Conservation (phyloP, 306 rosid species). For the Echinosophora koreensis region DNA sequence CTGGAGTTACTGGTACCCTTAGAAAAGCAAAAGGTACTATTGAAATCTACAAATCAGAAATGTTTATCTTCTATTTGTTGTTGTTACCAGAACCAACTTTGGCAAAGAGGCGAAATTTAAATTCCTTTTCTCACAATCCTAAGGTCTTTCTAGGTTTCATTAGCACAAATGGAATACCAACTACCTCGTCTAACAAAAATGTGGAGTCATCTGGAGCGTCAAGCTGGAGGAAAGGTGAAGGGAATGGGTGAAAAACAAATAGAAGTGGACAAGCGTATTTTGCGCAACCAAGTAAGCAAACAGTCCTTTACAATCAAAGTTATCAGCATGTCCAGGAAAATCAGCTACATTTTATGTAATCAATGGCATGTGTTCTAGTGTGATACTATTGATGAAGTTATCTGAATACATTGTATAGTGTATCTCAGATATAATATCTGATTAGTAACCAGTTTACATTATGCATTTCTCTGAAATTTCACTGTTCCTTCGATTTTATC, state of each 20-base stretch:
- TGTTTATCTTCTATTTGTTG: conserved; percentile 37
- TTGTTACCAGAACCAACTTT: conserved; percentile 33
- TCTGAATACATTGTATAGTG: not conserved
- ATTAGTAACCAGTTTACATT: conserved; percentile 33
- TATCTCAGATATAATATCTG: not conserved
- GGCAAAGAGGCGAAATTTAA: conserved; percentile 36
- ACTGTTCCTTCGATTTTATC: conserved; percentile 12
- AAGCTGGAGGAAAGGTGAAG: conserved; percentile 97
- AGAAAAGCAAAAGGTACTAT: not conserved
- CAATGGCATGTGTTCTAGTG: conserved; percentile 9
- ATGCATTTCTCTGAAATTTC: conserved; percentile 11
- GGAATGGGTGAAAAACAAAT: conserved; percentile 99
- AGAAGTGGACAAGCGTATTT: conserved; percentile 97
- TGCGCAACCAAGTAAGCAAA: conserved; percentile 85
- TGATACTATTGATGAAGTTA: conserved; percentile 9
- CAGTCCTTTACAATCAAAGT: conserved; percentile 25
- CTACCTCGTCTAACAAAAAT: conserved; percentile 93
- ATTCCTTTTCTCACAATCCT: conserved; percentile 38
- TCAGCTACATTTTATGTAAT: conserved; percentile 26
- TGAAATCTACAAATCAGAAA: conserved; percentile 2
- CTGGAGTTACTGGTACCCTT: conserved; percentile 29
- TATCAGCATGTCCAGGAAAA: conserved; percentile 11
- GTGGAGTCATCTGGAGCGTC: conserved; percentile 99
- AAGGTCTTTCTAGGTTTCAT: conserved; percentile 72
- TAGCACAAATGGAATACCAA: conserved; percentile 99